Evolutionary conservation across 208 protist genomes (phyloP).

Genomic region (Phytomonas sp.): DNA sequence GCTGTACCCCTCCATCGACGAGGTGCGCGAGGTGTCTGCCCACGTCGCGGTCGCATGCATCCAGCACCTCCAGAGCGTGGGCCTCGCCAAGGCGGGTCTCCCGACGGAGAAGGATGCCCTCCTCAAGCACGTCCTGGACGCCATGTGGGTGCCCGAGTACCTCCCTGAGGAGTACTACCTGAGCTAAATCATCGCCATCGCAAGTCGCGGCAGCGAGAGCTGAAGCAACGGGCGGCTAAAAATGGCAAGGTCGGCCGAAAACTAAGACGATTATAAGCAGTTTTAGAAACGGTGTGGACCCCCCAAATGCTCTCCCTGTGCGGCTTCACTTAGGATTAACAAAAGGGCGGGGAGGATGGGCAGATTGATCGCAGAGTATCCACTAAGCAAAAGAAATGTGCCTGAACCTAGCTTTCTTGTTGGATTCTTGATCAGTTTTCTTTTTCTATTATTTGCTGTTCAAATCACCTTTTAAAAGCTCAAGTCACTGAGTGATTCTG

Average conservation of each 20-base stretch:
- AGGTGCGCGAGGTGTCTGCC: slow-evolving; percentile 73
- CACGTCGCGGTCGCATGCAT: slow-evolving; percentile 66
- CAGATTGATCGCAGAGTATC: no score
- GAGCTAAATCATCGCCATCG: neutral
- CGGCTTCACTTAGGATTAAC: neutral
- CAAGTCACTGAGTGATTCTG: neutral
- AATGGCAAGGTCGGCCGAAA: neutral
- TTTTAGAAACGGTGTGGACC: neutral
- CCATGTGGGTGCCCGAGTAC: slow-evolving; percentile 72
- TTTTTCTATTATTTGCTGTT: slow-evolving; percentile 5
- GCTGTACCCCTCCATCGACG: slow-evolving; percentile 63
- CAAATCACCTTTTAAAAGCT: neutral
- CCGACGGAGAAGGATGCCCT: slow-evolving; percentile 37
- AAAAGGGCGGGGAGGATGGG: neutral
- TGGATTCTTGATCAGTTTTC: neutral
- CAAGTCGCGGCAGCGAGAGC: neutral
- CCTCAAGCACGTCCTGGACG: slow-evolving; percentile 28
- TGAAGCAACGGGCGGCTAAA: neutral
- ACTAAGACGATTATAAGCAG: neutral
- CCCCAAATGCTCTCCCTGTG: neutral
- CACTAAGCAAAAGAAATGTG: neutral
- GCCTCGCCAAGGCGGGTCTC: slow-evolving; percentile 37
- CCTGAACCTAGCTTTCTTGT: neutral
- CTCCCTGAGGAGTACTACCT: slow-evolving; percentile 22
- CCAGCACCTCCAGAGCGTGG: slow-evolving; percentile 51